phyloP scores from a whole-genome alignment of 495 filamentous ascomycete genomes.

The Podospora comata region DNA sequence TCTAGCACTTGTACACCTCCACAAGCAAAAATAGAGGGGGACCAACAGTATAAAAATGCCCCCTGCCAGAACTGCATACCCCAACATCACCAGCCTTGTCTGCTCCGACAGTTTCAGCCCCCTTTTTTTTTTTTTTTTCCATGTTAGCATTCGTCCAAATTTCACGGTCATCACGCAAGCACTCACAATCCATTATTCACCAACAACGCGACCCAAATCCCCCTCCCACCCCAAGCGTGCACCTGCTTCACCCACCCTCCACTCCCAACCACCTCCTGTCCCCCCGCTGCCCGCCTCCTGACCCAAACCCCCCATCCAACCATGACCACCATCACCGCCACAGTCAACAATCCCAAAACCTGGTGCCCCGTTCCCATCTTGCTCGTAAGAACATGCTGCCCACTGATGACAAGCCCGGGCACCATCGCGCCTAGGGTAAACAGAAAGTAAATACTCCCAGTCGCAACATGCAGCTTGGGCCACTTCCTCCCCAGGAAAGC shows the following conservation, averaged over 20 bases:
- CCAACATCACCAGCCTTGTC: constrained; percentile 23
- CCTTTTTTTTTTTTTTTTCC: constrained; percentile 10
- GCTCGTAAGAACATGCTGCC: constrained; percentile 52
- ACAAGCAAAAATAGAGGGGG: constrained; percentile 27
- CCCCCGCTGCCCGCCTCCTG: neutral
- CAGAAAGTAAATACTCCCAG: constrained; percentile 43
- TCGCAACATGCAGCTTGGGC: constrained; percentile 48
- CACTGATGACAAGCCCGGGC: constrained; percentile 49
- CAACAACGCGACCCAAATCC: constrained; percentile 32
- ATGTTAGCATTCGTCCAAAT: neutral
- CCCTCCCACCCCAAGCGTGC: constrained; percentile 26
- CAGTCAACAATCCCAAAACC: constrained; percentile 53
- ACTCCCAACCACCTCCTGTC: neutral
- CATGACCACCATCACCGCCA: constrained; percentile 36
- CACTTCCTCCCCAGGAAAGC: constrained; percentile 40
- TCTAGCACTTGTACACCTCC: constrained; percentile 21
- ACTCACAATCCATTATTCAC: constrained; percentile 35
- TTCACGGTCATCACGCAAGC: neutral
- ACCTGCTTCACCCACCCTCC: constrained; percentile 11
- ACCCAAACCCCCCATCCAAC: constrained; percentile 46
- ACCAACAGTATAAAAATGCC: constrained; percentile 25
- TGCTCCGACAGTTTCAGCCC: constrained; percentile 29
- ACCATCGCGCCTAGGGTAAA: constrained; percentile 47
- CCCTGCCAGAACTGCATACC: constrained; percentile 26
- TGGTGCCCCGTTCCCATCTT: constrained; percentile 55